Evolutionary conservation across 176 grass and related monocot species (phyloP).

Genomic region (Dactylis glomerata): DNA sequence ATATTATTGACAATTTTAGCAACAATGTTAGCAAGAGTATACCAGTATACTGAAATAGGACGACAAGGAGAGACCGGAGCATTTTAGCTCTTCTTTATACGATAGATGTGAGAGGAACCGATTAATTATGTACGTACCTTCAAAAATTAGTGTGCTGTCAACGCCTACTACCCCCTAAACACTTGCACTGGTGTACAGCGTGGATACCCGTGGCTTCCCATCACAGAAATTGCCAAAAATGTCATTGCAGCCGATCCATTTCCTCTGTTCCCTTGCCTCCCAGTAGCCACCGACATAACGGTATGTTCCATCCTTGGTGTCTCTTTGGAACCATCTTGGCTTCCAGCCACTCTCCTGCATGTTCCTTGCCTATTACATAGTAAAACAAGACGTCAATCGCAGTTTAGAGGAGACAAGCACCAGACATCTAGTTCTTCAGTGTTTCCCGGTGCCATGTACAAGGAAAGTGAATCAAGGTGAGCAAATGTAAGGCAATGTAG

Average conservation of each 20-base stretch:
- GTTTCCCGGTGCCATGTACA: not conserved
- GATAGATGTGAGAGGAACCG: not conserved
- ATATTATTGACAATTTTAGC: conserved; percentile 32
- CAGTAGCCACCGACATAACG: conserved; percentile 76
- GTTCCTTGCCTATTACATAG: conserved; percentile 63
- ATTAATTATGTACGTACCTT: conserved; percentile 46
- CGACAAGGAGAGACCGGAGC: not conserved
- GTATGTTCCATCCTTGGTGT: conserved; percentile 44
- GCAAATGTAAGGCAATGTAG: not conserved
- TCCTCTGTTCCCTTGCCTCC: conserved; percentile 60
- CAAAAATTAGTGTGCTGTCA: conserved; percentile 28
- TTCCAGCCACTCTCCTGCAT: conserved; percentile 91
- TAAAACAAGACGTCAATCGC: not conserved
- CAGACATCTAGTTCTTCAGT: not conserved
- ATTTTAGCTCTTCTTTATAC: conserved; percentile 27
- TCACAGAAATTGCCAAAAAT: conserved; percentile 63
- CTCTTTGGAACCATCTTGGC: conserved; percentile 79
- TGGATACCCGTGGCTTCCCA: conserved; percentile 14
- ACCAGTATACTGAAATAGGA: conserved; percentile 16
- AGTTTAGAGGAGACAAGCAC: not conserved
- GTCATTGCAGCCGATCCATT: conserved; percentile 69
- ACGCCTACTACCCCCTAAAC: conserved; percentile 37
- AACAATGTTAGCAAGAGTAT: conserved; percentile 36
- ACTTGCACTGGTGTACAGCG: conserved; percentile 42
- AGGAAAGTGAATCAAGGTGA: not conserved